Conservation (phyloP, 108 stramenopile genomes). For the Hondaea fermentalgiana region DNA sequence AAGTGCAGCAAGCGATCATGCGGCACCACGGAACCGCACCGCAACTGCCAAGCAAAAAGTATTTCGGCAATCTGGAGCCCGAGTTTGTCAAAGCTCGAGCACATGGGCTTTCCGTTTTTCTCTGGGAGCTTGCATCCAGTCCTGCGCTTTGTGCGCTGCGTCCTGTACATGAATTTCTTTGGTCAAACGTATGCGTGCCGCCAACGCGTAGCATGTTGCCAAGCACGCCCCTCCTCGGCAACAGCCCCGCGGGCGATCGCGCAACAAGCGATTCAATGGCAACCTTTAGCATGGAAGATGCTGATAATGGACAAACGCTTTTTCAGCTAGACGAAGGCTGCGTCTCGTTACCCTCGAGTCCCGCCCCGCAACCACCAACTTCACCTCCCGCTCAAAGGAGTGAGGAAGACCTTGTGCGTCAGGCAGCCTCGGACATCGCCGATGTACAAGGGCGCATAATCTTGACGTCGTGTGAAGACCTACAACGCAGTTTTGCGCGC, state of each 20-base stretch:
- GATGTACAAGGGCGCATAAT: constrained; percentile 6
- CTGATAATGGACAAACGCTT: background rate
- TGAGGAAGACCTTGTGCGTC: background rate
- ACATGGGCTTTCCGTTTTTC: background rate
- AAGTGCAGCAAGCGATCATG: background rate
- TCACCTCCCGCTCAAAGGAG: background rate
- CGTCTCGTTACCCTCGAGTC: background rate
- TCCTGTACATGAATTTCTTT: background rate
- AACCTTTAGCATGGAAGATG: background rate
- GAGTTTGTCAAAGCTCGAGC: background rate
- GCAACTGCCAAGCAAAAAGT: background rate
- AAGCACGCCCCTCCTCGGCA: background rate
- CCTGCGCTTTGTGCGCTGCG: background rate
- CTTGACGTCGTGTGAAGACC: background rate
- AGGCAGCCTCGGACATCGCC: background rate
- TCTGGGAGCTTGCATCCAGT: constrained; percentile 4
- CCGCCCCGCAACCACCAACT: background rate
- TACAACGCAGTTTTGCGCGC: background rate
- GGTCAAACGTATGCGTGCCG: background rate
- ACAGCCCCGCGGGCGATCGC: background rate
- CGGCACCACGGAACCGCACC: background rate
- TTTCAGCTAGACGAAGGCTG: background rate
- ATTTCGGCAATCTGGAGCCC: background rate
- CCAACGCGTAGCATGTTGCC: constrained; percentile 2
- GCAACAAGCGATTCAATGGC: background rate